Evolutionary conservation across 2,329 filamentous ascomycete genomes (phyloP), one percentile per base, ranked within the genome.

Genomic region (Microdochium trichocladiopsis): DNA sequence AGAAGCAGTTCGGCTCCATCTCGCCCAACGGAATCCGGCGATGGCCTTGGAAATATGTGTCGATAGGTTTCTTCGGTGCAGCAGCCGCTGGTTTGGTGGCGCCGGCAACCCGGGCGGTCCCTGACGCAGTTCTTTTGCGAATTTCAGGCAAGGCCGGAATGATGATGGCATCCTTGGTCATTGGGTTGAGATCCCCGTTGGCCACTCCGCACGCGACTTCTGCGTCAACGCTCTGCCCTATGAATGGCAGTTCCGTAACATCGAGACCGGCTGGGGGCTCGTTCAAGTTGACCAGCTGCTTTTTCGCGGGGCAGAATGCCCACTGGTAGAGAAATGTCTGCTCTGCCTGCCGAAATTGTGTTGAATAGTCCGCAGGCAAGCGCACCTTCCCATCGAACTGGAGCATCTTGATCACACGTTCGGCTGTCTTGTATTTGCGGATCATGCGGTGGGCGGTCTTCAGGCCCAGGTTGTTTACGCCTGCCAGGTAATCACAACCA

Each of bases 381-480:
- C 81, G 81, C 60, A 84, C 86, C 66, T 95, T 92, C 18, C 90
- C 91, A 51, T 96, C 91, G 58, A 97, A 95, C 59, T 92, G 89
- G 21, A 96, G 73, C 73, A 90, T 88, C 50, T 85, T 84, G 52
- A 99, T 73, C 18, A 95, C 79, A 53, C 85, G 86, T 50, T 97
- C 93, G 5, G 94, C 81, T 1, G 83, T 89, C 68, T 93, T 96
- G 72, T 96, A 83, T 68, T 95, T 96, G 54, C 93, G 84, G 54
- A 99, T 80, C 73, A 94, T 82, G 47, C 91, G 85, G 69, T 99
- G 88, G 1, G 94, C 93, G 5, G 92, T 97, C 75, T 96, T 97
- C 52, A 99, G 69, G 0, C 94, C 94, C 69, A 99, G 83, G 50
- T 87, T 87, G 52, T 83, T 86, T 56, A 99, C 88, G 53, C 87